A percentile compares a stretch with the other conserved stretches of the same genome.
phyloP scores from a whole-genome alignment of 805 yeast species.

The Danielia oregonensis region DNA sequence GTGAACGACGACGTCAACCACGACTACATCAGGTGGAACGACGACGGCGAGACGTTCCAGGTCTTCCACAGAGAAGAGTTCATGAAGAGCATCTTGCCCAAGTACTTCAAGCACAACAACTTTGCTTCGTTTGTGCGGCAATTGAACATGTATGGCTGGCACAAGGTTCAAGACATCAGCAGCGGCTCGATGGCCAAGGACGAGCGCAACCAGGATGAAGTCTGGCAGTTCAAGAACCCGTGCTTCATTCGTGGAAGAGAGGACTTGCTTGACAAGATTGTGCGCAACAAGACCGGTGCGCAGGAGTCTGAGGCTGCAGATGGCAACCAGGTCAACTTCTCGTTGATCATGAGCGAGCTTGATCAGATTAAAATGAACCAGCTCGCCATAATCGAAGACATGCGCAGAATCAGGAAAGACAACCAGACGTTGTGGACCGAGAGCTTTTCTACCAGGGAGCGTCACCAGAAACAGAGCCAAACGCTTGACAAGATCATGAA shows the following conservation, averaged over 20 bases:
- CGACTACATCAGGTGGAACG: conserved; percentile 76
- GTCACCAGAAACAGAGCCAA: conserved; percentile 80
- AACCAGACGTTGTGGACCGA: conserved; percentile 92
- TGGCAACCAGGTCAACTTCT: conserved; percentile 39
- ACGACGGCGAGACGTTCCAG: conserved; percentile 81
- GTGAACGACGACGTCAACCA: conserved; percentile 74
- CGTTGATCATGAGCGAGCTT: conserved; percentile 61
- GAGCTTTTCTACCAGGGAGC: conserved; percentile 75
- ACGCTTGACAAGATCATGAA: conserved; percentile 84
- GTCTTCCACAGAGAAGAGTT: conserved; percentile 82
- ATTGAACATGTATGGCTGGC: conserved; percentile 98
- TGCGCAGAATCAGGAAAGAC: conserved; percentile 78
- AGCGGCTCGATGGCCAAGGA: conserved; percentile 56
- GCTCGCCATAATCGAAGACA: conserved; percentile 75
- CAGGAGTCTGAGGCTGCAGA: conserved; percentile 21
- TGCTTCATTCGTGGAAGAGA: conserved; percentile 74
- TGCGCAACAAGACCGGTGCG: conserved; percentile 57
- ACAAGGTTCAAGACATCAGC: conserved; percentile 89
- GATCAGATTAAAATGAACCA: conserved; percentile 78
- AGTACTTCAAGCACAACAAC: conserved; percentile 91
- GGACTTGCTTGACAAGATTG: conserved; percentile 80
- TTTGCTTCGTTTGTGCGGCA: conserved; percentile 96
- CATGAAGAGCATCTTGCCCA: conserved; percentile 80
- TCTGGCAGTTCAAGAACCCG: conserved; percentile 86
- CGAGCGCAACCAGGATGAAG: conserved; percentile 61